phyloP scores from a whole-genome alignment of 2,329 filamentous ascomycete species.

The Talaromyces piceae region DNA sequence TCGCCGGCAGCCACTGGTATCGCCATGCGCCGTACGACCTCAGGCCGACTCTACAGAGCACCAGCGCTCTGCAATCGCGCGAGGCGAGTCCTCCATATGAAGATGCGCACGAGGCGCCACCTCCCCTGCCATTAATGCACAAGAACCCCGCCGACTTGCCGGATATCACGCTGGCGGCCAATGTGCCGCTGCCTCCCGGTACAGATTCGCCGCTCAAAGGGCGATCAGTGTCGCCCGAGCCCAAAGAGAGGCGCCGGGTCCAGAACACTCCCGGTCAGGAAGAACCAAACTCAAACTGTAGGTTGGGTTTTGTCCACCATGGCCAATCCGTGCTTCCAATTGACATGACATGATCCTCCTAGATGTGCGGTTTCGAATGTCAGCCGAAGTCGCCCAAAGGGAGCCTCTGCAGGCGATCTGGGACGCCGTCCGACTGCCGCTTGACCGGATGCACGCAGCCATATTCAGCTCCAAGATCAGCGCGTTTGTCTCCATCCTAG shows the following conservation, averaged over 20 bases:
- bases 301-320: constrained; percentile 1
- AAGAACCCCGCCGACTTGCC: constrained; percentile 32
- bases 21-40: constrained; percentile 43
- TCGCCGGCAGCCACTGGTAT: constrained; percentile 51
- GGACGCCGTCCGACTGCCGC: constrained; percentile 47
- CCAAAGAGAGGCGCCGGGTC: constrained; percentile 7
- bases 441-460: background rate
- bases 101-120: constrained; percentile 45
- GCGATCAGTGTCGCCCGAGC: constrained; percentile 49
- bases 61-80: constrained; percentile 47
- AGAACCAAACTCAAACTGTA: constrained; percentile 11
- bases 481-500: constrained; percentile 53
- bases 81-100: constrained; percentile 55
- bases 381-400: constrained; percentile 80
- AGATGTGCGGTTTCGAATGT: constrained; percentile 67
- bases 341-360: background rate
- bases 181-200: constrained; percentile 49
- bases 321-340: background rate
- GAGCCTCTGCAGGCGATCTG: constrained; percentile 73
- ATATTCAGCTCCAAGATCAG: constrained; percentile 65
- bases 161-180: constrained; percentile 46
- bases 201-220: constrained; percentile 51
- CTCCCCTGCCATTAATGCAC: constrained; percentile 22
- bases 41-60: constrained; percentile 30
- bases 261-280: background rate